These are phyloP conservation scores for Eruca vesicaria DNA, from an alignment of 441 rosid species.

Conservation along the genomic window DNA sequence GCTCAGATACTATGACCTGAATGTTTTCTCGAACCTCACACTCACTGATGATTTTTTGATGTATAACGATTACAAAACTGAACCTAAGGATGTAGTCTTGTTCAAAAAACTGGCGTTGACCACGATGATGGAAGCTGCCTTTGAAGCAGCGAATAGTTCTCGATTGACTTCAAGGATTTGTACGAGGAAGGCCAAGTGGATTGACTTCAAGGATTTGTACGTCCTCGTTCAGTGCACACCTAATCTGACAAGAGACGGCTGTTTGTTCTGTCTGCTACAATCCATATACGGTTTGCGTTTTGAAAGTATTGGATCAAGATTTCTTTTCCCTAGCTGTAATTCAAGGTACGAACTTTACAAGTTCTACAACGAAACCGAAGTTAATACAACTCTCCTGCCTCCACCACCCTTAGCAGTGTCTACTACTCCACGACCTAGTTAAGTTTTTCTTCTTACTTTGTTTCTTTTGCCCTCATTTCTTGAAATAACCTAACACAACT, in stretches of 20 bases:
- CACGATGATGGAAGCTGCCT: not conserved
- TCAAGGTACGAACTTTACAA: not conserved
- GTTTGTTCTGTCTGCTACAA: not conserved
- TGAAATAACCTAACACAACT: too few relatives aligned
- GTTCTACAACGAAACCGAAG: not conserved
- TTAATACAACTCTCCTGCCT: not conserved
- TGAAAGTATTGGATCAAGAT: not conserved
- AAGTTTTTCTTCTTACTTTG: too few relatives aligned
- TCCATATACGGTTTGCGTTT: not conserved
- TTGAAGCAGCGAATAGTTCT: not conserved
- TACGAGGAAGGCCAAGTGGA: not conserved
- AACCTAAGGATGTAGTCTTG: not conserved
- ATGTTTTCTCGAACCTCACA: not conserved
- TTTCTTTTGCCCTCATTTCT: not conserved
- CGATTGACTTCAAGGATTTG: too few relatives aligned
- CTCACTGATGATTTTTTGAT: not conserved
- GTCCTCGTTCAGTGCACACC: constrained; percentile 12
- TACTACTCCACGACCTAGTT: not conserved
- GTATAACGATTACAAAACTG: not conserved
- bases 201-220: not conserved
- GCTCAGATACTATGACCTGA: not conserved
- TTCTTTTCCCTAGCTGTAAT: not conserved
- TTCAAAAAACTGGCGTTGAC: not conserved
- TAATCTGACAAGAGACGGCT: not conserved
- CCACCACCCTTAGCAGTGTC: not conserved